phyloP scores from a whole-genome alignment of 2,329 filamentous ascomycete species.

The Fusarium sp. region DNA sequence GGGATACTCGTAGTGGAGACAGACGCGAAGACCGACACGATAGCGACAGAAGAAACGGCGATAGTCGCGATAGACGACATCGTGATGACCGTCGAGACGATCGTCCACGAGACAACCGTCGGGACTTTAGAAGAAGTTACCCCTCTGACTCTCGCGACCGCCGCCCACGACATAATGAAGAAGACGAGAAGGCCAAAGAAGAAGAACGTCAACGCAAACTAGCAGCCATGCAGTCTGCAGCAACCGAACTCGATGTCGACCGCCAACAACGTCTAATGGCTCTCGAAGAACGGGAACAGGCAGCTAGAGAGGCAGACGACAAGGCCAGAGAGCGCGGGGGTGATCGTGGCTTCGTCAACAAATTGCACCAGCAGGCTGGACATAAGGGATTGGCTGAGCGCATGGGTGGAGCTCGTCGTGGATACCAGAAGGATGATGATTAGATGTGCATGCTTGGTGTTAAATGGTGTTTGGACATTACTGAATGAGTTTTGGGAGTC shows the following conservation, averaged over 20 bases:
- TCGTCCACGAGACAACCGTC: conserved; percentile 48
- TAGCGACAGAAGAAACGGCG: neutral
- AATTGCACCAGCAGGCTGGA: conserved; percentile 70
- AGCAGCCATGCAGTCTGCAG: conserved; percentile 79
- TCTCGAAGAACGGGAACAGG: conserved; percentile 73
- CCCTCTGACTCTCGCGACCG: conserved; percentile 43
- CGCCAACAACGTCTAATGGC: conserved; percentile 75
- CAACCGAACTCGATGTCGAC: conserved; percentile 76
- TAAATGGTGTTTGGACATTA: neutral
- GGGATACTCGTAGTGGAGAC: neutral
- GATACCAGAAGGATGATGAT: conserved; percentile 61
- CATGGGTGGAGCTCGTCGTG: conserved; percentile 62
- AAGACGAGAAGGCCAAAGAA: conserved; percentile 53
- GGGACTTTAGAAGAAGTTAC: conserved; percentile 29
- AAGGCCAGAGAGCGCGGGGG: conserved; percentile 71
- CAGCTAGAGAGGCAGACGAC: conserved; percentile 75
- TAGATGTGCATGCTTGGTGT: conserved; percentile 33
- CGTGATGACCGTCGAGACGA: conserved; percentile 10
- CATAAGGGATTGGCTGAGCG: conserved; percentile 65
- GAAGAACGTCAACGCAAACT: conserved; percentile 75
- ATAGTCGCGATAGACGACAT: conserved; percentile 22
- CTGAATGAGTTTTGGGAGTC: neutral
- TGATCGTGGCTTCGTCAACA: conserved; percentile 73
- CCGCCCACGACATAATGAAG: conserved; percentile 39
- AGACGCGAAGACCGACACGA: neutral